A percentile compares a stretch with the other conserved stretches of the same genome.
phyloP scores from a whole-genome alignment of 768 basidiomycete species.

The Calocera viscosa region DNA sequence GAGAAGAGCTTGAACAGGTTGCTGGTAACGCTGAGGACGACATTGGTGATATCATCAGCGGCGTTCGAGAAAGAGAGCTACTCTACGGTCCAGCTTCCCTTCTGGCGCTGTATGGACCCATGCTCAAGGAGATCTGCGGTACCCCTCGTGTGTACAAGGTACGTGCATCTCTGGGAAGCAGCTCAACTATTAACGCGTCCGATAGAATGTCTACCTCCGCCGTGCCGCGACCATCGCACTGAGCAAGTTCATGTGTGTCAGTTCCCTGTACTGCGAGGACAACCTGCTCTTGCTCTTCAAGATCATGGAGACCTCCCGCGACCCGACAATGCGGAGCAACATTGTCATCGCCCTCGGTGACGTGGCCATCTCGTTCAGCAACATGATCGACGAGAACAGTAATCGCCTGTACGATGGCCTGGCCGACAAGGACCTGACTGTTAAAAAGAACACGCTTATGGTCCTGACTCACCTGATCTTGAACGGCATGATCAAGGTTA shows the following conservation, averaged over 20 bases:
- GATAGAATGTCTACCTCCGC: conserved; percentile 71
- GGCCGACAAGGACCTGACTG: conserved; percentile 69
- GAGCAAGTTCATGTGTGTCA: conserved; percentile 94
- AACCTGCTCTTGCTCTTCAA: conserved; percentile 84
- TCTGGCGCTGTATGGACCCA: conserved; percentile 72
- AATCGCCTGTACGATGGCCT: conserved; percentile 90
- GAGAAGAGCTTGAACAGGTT: conserved; percentile 91
- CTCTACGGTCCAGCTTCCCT: conserved; percentile 73
- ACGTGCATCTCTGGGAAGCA: conserved; percentile 15
- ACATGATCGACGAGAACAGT: conserved; percentile 92
- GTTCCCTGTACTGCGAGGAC: conserved; percentile 83
- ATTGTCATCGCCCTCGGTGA: conserved; percentile 97
- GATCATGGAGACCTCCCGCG: conserved; percentile 81
- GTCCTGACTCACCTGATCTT: conserved; percentile 92
- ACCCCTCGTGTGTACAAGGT: conserved; percentile 89
- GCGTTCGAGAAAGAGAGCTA: conserved; percentile 73
- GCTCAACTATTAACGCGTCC: background rate
- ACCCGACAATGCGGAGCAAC: conserved; percentile 84
- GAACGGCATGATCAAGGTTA: conserved; percentile 99
- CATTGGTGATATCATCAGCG: conserved; percentile 82
- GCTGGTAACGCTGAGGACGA: conserved; percentile 97
- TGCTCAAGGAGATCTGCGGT: conserved; percentile 81
- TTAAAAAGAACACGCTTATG: conserved; percentile 99
- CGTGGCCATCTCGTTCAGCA: conserved; percentile 96
- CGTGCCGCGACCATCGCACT: conserved; percentile 79